A percentile compares a stretch with the other conserved stretches of the same genome.
phyloP scores from a whole-genome alignment of 495 filamentous ascomycete species.

The Hypoxylon cercidicola region DNA sequence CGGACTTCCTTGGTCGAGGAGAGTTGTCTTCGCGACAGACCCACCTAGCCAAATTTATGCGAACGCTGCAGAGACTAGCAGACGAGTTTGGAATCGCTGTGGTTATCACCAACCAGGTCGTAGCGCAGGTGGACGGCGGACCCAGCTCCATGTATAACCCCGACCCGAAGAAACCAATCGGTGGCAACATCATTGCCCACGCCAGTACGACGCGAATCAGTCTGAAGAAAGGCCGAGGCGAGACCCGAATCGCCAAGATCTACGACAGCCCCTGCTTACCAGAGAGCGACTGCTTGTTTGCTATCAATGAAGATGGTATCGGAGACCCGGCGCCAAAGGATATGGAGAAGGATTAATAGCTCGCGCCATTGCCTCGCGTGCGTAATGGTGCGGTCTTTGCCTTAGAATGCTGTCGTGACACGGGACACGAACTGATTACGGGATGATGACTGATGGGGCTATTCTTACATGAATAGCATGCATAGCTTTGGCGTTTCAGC shows the following conservation, averaged over 20 bases:
- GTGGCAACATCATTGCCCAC: conserved; percentile 98
- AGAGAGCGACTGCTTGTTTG: conserved; percentile 95
- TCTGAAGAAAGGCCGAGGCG: conserved; percentile 92
- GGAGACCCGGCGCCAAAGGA: conserved; percentile 96
- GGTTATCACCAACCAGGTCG: conserved; percentile 98
- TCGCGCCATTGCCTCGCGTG: neutral
- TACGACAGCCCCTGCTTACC: conserved; percentile 98
- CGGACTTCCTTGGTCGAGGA: conserved; percentile 93
- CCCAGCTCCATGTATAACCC: conserved; percentile 98
- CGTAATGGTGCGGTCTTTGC: neutral
- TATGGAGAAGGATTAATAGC: conserved; percentile 73
- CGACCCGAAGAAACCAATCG: conserved; percentile 98
- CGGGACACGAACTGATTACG: conserved; percentile 14
- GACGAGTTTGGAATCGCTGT: conserved; percentile 99
- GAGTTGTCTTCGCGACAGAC: conserved; percentile 90
- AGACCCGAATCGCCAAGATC: conserved; percentile 98
- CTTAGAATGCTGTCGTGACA: neutral
- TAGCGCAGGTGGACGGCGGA: conserved; percentile 96
- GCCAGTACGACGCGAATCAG: conserved; percentile 91
- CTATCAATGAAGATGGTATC: conserved; percentile 96
- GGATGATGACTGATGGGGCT: neutral
- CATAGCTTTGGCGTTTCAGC: conserved; percentile 40
- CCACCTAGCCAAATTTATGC: conserved; percentile 97
- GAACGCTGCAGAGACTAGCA: conserved; percentile 89
- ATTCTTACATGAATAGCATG: conserved; percentile 24